A percentile compares a stretch with the other conserved stretches of the same genome.
These are phyloP conservation scores for Ophiosphaerella herpotricha DNA, from an alignment of 2,329 filamentous ascomycete genomes.

Conservation along the genomic window DNA sequence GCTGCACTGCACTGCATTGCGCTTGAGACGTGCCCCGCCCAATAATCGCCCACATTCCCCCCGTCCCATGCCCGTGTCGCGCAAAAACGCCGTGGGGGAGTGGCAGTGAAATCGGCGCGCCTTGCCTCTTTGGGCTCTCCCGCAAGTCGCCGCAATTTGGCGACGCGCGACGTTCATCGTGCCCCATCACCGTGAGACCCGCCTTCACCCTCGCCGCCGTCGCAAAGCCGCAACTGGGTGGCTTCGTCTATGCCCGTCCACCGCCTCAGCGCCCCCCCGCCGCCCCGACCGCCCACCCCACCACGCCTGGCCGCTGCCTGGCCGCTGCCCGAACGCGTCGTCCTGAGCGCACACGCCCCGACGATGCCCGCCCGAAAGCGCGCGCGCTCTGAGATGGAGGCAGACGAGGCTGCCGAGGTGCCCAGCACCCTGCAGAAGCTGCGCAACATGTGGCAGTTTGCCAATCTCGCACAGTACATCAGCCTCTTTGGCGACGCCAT, in stretches of 20 bases:
- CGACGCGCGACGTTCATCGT: constrained; percentile 2
- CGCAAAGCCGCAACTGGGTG: background rate
- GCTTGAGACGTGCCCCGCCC: too few species aligned
- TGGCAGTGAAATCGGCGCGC: background rate
- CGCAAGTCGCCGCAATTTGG: constrained; percentile 5
- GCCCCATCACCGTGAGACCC: constrained; percentile 5
- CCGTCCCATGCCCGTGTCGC: too few species aligned
- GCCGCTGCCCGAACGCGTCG: constrained; percentile 36
- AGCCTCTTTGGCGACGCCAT: constrained; percentile 85
- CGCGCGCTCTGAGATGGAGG: constrained; percentile 58
- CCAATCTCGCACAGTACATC: constrained; percentile 91
- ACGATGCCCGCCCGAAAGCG: constrained; percentile 47
- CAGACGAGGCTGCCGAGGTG: constrained; percentile 51
- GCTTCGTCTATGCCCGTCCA: background rate
- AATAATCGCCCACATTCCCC: too few species aligned
- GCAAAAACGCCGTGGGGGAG: too few species aligned
- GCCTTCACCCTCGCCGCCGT: constrained; percentile 5
- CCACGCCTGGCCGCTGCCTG: constrained; percentile 1
- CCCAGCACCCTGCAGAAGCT: constrained; percentile 64
- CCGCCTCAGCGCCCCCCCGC: background rate
- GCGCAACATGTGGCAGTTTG: constrained; percentile 94
- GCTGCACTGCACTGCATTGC: too few species aligned
- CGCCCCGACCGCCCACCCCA: background rate
- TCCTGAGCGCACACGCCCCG: constrained; percentile 29
- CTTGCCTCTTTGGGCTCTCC: constrained; percentile 4